These are phyloP conservation scores for Fistulifera solaris DNA, from an alignment of 108 stramenopile genomes.

Conservation along the genomic window DNA sequence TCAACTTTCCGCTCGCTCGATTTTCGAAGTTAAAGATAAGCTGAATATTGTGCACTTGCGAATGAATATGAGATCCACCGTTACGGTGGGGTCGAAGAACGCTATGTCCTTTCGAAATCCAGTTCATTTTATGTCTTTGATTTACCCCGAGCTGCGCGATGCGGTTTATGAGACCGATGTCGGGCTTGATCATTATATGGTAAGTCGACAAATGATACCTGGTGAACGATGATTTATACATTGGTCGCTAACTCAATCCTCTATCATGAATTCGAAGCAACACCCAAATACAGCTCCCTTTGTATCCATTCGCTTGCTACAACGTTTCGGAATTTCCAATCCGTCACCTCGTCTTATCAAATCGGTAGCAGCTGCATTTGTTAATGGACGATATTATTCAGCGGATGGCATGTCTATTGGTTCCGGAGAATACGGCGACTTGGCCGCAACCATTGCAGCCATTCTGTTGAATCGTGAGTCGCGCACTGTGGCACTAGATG, in stretches of 20 bases:
- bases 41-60: constrained; percentile 1
- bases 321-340: constrained; percentile 31
- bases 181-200: constrained; percentile 40
- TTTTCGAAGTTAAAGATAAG: constrained; percentile 11
- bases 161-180: constrained; percentile 45
- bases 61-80: constrained; percentile 14
- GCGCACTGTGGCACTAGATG: constrained; percentile 24
- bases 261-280: too few species aligned
- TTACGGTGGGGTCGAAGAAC: background rate
- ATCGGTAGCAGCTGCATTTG: constrained; percentile 25
- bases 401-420: constrained; percentile 21
- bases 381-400: constrained; percentile 9
- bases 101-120: constrained; percentile 43
- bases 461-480: constrained; percentile 52
- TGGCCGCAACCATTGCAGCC: constrained; percentile 45
- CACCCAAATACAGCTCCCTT: constrained; percentile 49
- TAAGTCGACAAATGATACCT: constrained; percentile 13
- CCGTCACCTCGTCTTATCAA: constrained; percentile 31
- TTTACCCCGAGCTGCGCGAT: constrained; percentile 20
- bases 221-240: constrained; percentile 13
- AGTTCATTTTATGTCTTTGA: constrained; percentile 40
- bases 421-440: constrained; percentile 39
- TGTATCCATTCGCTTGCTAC: constrained; percentile 23
- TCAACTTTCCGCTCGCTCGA: constrained; percentile 9
- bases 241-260: constrained; percentile 18